Percentiles rank a stretch among this genome's conserved stretches.
Evolutionary conservation across 768 basidiomycete genomes (phyloP).

Genomic region (Leccinum variicolor): DNA sequence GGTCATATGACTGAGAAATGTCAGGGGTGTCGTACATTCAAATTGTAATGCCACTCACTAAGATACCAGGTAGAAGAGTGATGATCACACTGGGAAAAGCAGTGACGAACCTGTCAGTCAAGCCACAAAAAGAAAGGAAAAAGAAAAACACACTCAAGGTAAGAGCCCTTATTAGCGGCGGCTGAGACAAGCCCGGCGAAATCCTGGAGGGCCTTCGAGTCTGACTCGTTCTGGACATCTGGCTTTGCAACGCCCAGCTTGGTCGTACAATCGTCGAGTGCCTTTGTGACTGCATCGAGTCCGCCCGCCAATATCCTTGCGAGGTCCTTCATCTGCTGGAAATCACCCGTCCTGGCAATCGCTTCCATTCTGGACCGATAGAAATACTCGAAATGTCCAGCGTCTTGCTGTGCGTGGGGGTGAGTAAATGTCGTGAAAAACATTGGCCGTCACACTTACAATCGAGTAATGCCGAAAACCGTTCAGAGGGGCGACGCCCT

Average conservation of each 20-base stretch:
- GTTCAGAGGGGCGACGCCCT: background rate
- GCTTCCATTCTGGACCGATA: background rate
- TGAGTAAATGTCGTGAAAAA: background rate
- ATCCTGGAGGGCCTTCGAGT: background rate
- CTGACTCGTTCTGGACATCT: background rate
- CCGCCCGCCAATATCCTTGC: background rate
- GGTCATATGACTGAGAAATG: background rate
- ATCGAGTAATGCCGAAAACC: constrained; percentile 9
- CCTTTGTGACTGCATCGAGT: background rate
- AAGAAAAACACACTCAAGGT: constrained; percentile 3
- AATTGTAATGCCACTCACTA: background rate
- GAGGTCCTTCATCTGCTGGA: background rate
- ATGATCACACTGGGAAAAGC: background rate
- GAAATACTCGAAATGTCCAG: constrained; percentile 2
- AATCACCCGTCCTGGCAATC: background rate
- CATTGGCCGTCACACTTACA: background rate
- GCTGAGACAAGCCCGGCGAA: background rate
- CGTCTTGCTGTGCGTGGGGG: background rate
- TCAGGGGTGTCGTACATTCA: background rate
- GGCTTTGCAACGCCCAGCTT: background rate
- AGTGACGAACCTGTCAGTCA: background rate
- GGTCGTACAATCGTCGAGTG: background rate
- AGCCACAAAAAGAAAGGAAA: background rate
- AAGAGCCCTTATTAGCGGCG: background rate
- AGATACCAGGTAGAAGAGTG: constrained; percentile 2